These are phyloP conservation scores for Penicillium sp. DNA, from an alignment of 2,329 filamentous ascomycete species.

Conservation along the genomic window DNA sequence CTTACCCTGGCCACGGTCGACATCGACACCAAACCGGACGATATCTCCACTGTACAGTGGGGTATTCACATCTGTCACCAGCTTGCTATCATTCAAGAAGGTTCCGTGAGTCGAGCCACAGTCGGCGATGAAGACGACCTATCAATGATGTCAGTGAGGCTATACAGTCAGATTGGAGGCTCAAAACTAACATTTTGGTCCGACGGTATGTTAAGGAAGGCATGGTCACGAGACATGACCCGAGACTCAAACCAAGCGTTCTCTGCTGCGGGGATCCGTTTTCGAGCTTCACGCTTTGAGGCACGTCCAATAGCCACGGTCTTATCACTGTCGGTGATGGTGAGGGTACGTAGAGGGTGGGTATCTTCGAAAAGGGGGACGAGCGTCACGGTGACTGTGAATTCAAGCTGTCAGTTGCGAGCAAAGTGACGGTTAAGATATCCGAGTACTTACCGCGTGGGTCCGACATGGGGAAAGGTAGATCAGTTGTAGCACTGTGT, in stretches of 20 bases:
- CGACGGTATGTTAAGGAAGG: constrained; percentile 26
- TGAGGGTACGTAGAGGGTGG: constrained; percentile 25
- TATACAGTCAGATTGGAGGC: background rate
- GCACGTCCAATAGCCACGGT: constrained; percentile 34
- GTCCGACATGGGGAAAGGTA: constrained; percentile 17
- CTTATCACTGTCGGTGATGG: constrained; percentile 23
- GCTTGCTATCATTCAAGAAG: constrained; percentile 42
- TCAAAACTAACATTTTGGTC: constrained; percentile 24
- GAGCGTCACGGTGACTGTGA: constrained; percentile 30
- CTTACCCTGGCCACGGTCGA: constrained; percentile 41
- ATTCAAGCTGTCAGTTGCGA: constrained; percentile 5
- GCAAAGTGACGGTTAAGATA: background rate
- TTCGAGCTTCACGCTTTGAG: constrained; percentile 33
- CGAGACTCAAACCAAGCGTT: constrained; percentile 42
- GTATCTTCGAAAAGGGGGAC: constrained; percentile 17
- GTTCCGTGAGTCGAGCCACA: constrained; percentile 56
- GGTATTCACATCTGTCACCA: constrained; percentile 34
- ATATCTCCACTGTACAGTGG: constrained; percentile 32
- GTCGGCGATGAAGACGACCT: constrained; percentile 46
- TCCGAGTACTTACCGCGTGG: constrained; percentile 18
- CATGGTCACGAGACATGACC: constrained; percentile 43
- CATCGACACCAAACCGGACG: constrained; percentile 42
- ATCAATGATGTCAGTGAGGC: constrained; percentile 13
- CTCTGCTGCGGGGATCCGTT: constrained; percentile 27
- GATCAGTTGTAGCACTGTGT: background rate